Evolutionary conservation across 129 eudicot species (phyloP).

Genomic region (Erigeron canadensis): DNA sequence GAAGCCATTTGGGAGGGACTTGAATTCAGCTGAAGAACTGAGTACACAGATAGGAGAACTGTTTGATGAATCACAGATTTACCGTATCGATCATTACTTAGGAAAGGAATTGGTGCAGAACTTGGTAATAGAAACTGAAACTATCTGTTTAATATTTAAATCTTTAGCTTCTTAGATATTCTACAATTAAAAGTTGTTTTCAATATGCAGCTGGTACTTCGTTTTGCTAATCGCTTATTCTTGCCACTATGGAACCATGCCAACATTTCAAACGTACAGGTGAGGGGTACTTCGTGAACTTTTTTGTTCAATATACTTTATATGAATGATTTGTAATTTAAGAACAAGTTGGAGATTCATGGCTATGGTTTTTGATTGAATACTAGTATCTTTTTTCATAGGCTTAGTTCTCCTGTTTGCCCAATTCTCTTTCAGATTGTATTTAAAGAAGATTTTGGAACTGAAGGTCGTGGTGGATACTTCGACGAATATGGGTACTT

Average conservation of each 20-base stretch:
- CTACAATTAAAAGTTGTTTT: not conserved
- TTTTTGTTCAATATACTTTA: not conserved
- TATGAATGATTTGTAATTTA: not conserved
- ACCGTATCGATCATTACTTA: slow-evolving; percentile 92
- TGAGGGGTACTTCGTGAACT: slow-evolving; percentile 23
- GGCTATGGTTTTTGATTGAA: not conserved
- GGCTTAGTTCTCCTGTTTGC: not conserved
- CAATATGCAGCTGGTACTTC: slow-evolving; percentile 84
- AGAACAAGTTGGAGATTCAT: too few species aligned
- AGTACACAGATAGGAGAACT: slow-evolving; percentile 84
- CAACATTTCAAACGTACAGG: slow-evolving; percentile 89
- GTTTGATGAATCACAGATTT: slow-evolving; percentile 85
- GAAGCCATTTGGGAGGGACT: slow-evolving; percentile 95
- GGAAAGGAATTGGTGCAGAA: slow-evolving; percentile 98
- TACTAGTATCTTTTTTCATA: not conserved
- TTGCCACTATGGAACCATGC: slow-evolving; percentile 93
- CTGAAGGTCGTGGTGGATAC: slow-evolving; percentile 98
- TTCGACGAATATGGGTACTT: slow-evolving; percentile 88
- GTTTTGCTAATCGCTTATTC: slow-evolving; percentile 90
- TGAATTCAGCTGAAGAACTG: slow-evolving; percentile 80
- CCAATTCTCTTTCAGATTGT: slow-evolving; percentile 61
- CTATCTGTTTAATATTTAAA: not conserved
- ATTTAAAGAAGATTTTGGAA: slow-evolving; percentile 96
- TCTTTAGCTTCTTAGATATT: not conserved
- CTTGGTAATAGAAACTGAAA: slow-evolving; percentile 47